A percentile compares a stretch with the other conserved stretches of the same genome.
phyloP scores from a whole-genome alignment of 1,139 yeast genomes.

The Candida freyschussii region DNA sequence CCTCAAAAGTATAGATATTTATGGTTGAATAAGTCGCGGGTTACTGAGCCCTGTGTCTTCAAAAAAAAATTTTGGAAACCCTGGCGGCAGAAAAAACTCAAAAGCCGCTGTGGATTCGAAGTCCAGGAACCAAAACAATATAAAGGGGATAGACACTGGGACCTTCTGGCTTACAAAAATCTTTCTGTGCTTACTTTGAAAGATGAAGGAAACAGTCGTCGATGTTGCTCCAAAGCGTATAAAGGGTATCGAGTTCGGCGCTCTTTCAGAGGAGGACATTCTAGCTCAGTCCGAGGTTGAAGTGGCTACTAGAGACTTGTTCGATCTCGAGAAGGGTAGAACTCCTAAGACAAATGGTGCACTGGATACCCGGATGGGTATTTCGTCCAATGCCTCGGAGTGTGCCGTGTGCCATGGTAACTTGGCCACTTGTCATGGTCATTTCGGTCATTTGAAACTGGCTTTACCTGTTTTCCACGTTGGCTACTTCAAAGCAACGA shows the following conservation, averaged over 20 bases:
- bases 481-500: slow-evolving; percentile 91
- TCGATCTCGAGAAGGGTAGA: slow-evolving; percentile 85
- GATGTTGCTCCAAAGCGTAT: slow-evolving; percentile 89
- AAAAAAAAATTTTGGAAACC: too few relatives aligned
- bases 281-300: slow-evolving; percentile 94
- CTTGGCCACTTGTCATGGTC: slow-evolving; percentile 95
- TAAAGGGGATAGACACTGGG: slow-evolving; percentile 10
- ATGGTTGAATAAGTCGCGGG: too few relatives aligned
- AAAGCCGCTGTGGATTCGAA: too few relatives aligned
- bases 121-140: too few relatives aligned
- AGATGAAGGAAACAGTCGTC: slow-evolving; percentile 35
- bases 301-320: slow-evolving; percentile 84
- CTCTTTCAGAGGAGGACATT: slow-evolving; percentile 85
- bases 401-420: slow-evolving; percentile 92
- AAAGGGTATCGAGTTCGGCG: slow-evolving; percentile 89
- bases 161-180: slow-evolving; percentile 24
- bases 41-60: too few relatives aligned
- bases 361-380: slow-evolving; percentile 89
- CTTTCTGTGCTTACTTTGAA: slow-evolving; percentile 9
- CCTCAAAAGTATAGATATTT: too few relatives aligned
- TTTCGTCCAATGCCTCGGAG: slow-evolving; percentile 76
- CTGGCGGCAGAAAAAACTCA: too few relatives aligned
- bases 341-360: slow-evolving; percentile 81
- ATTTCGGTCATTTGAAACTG: slow-evolving; percentile 89
- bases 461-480: slow-evolving; percentile 97